Evolutionary conservation across 352 stramenopile genomes (phyloP), one percentile per base, ranked within the genome.

Genomic region (Phytophthora crassamura): DNA sequence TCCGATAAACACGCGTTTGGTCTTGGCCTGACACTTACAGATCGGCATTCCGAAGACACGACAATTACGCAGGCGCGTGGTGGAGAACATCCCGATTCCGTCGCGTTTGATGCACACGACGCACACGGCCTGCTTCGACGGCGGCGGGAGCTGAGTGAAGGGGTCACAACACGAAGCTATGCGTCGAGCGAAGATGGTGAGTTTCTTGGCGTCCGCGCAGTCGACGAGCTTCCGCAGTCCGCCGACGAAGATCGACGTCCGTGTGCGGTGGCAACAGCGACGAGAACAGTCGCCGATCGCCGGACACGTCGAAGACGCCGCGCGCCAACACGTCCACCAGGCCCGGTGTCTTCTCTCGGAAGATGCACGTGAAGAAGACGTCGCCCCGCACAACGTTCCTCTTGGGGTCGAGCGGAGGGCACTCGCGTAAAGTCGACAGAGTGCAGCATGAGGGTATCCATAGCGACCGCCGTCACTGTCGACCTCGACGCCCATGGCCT

Each of bases 161-260:
- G 22, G 22, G 22, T 25, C 22, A 25, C 22, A 25, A 25, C 22
- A 3, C 22, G 39, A 28, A 41, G 42, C 58, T 38, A 20, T 54
- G 2, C 52, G 46, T 28, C 60, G 46, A 46, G 52, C 60, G 5
- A 78, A 30, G 22, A 75, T 53, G 5, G 66, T 78, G 30, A 77
- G 40, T 51, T 73, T 77, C 59, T 77, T 77, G 41, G 63, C 64
- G 14, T 77, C 69, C 12, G 69, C 57, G 18, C 52, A 72, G 43
- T 59, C 49, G 20, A 81, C 71, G 16, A 70, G 40, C 36, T 59
- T 69, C 12, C 59, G 56, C 12, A 75, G 40, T 7, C 55, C 28
- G 7, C 59, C 59, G 7, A 66, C 58, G 32, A 71, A 59, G n/a
- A 33, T 10, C 3, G 53, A 49, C 0, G 68, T 72, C n/a, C 33